Percentiles rank a stretch among this genome's conserved stretches.
These are phyloP conservation scores for Orbilia brochopaga DNA, from an alignment of 2,329 filamentous ascomycete genomes.

Conservation along the genomic window DNA sequence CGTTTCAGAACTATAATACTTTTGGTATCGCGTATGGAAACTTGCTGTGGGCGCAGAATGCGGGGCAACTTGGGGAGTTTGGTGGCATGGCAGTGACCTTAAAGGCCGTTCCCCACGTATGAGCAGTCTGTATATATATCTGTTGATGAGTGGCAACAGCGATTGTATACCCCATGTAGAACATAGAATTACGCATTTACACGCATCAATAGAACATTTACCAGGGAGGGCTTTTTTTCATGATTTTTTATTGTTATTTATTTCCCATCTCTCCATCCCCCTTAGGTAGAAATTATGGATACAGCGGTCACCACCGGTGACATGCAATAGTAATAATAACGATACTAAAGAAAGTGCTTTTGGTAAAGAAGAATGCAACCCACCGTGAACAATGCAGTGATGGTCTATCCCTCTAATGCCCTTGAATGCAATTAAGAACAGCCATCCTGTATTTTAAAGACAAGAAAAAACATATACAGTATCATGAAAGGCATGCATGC, in stretches of 20 bases:
- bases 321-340: neutral
- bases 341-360: neutral
- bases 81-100: constrained; percentile 1
- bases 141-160: no score
- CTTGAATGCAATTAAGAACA: neutral
- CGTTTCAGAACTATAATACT: constrained; percentile 11
- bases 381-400: neutral
- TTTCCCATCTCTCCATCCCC: neutral
- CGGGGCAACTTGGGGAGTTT: neutral
- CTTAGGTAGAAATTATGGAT: neutral
- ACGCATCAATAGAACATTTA: neutral
- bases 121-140: neutral
- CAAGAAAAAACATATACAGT: neutral
- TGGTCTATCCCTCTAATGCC: neutral
- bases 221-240: no score
- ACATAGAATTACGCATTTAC: no score
- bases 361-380: neutral
- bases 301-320: neutral
- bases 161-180: no score
- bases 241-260: no score
- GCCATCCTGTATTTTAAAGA: neutral
- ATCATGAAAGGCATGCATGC: neutral
- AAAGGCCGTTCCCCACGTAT: constrained; percentile 4
- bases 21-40: constrained; percentile 10
- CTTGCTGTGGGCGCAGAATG: neutral